A percentile compares a stretch with the other conserved stretches of the same genome.
These are phyloP conservation scores for Alternaria sp. DNA, from an alignment of 2,329 filamentous ascomycete species.

Conservation along the genomic window DNA sequence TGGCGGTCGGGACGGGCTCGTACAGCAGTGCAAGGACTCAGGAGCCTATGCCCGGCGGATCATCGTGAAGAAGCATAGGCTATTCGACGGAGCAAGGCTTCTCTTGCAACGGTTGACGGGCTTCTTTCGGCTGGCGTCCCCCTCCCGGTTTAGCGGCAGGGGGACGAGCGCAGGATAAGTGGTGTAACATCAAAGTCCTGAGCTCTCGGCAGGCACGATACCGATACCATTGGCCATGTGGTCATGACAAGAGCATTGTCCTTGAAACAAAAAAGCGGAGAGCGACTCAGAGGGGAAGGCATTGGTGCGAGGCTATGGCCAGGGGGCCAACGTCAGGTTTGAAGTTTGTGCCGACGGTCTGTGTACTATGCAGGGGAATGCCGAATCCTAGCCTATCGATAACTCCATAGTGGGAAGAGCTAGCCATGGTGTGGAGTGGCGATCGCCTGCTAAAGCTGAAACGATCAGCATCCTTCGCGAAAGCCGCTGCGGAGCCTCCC, in stretches of 20 bases:
- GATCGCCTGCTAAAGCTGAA: slow-evolving; percentile 33
- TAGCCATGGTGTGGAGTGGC: slow-evolving; percentile 21
- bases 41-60: slow-evolving; percentile 36
- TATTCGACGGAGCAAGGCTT: slow-evolving; percentile 31
- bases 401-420: slow-evolving; percentile 8
- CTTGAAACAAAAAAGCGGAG: slow-evolving; percentile 39
- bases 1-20: slow-evolving; percentile 27
- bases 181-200: slow-evolving; percentile 27
- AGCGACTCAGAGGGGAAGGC: slow-evolving; percentile 18
- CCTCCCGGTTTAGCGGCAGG: slow-evolving; percentile 32
- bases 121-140: slow-evolving; percentile 28
- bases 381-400: slow-evolving; percentile 33
- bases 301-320: slow-evolving; percentile 22
- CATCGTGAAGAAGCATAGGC: slow-evolving; percentile 28
- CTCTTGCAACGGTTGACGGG: slow-evolving; percentile 31
- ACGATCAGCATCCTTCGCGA: slow-evolving; percentile 16
- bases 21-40: slow-evolving; percentile 19
- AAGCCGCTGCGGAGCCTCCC: slow-evolving; percentile 10
- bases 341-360: slow-evolving; percentile 19
- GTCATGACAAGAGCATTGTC: slow-evolving; percentile 30
- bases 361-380: slow-evolving; percentile 24
- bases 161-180: slow-evolving; percentile 21
- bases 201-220: slow-evolving; percentile 35
- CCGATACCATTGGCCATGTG: slow-evolving; percentile 28
- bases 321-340: slow-evolving; percentile 29